Evolutionary conservation across 371 early-diverging fungal genomes (phyloP).

Genomic region (Conidiobolus incongruus): DNA sequence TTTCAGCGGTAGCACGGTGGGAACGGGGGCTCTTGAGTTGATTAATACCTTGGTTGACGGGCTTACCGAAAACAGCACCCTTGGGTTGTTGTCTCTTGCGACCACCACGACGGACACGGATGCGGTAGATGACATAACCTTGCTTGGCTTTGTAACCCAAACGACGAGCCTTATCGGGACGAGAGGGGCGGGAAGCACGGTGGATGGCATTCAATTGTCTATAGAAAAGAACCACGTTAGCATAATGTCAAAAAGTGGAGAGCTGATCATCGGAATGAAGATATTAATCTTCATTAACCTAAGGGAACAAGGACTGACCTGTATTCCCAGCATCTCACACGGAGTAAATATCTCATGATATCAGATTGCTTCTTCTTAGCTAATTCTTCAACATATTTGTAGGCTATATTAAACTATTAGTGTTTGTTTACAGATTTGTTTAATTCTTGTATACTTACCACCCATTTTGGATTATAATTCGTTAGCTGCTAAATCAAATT

Average conservation of each 20-base stretch:
- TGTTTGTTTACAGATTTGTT: too few relatives aligned
- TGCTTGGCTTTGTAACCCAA: slow-evolving; percentile 98
- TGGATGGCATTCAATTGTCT: slow-evolving; percentile 92
- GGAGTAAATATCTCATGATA: slow-evolving; percentile 94
- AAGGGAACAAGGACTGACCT: slow-evolving; percentile 19
- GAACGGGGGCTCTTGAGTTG: slow-evolving; percentile 93
- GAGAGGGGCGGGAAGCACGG: slow-evolving; percentile 93
- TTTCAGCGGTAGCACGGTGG: slow-evolving; percentile 85
- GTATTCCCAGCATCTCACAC: slow-evolving; percentile 98
- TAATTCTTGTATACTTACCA: too few relatives aligned
- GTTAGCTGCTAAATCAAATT: too few relatives aligned
- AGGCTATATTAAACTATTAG: too few relatives aligned
- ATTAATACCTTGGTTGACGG: slow-evolving; percentile 89
- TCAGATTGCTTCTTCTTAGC: slow-evolving; percentile 98
- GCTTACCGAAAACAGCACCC: slow-evolving; percentile 97
- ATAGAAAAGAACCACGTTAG: neutral
- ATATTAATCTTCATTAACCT: slow-evolving; percentile 1
- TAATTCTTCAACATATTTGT: slow-evolving; percentile 94
- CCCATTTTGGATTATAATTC: too few relatives aligned
- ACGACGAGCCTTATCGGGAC: slow-evolving; percentile 97
- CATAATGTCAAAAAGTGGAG: neutral
- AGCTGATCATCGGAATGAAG: slow-evolving; percentile 2
- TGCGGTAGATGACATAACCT: slow-evolving; percentile 93
- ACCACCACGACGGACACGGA: slow-evolving; percentile 96
- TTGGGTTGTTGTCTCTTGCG: slow-evolving; percentile 90